Percentiles rank a stretch among this genome's conserved stretches.
Conservation (phyloP, 148 eudicot genomes). For the Rhododendron molle region DNA sequence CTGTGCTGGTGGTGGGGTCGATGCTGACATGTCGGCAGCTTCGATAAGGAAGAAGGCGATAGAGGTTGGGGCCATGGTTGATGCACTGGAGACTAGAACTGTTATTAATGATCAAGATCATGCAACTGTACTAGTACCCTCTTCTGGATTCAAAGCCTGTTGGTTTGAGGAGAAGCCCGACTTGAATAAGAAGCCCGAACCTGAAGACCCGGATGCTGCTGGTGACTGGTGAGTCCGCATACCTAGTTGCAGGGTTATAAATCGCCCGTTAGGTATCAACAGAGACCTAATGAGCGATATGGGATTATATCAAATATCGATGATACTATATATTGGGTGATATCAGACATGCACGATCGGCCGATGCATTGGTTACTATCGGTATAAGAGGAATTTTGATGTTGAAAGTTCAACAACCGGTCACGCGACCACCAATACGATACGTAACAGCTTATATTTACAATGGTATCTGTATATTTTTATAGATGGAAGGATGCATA, state of each 20-base stretch:
- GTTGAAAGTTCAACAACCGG: not conserved
- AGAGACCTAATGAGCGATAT: not conserved
- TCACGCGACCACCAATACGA: not conserved
- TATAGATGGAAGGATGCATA: not conserved
- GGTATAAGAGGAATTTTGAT: not conserved
- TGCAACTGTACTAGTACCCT: not conserved
- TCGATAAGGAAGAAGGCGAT: slow-evolving; percentile 69
- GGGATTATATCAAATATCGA: too few species aligned
- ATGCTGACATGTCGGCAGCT: slow-evolving; percentile 52
- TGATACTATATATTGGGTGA: not conserved
- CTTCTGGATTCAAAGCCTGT: slow-evolving; percentile 17
- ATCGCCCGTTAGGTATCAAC: not conserved
- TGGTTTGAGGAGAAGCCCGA: slow-evolving; percentile 67
- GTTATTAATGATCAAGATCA: not conserved
- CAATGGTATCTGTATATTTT: not conserved
- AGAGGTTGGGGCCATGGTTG: slow-evolving; percentile 86
- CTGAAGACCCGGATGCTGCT: slow-evolving; percentile 48
- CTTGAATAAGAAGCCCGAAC: slow-evolving; percentile 75
- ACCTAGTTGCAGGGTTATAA: not conserved
- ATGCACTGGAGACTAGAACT: slow-evolving; percentile 46
- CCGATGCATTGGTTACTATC: not conserved
- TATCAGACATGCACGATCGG: not conserved
- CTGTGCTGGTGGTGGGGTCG: slow-evolving; percentile 1
- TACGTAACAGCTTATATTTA: too few species aligned
- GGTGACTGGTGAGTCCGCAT: slow-evolving; percentile 11